phyloP scores from a whole-genome alignment of 2,329 filamentous ascomycete genomes.

The Fulvia fulva region DNA sequence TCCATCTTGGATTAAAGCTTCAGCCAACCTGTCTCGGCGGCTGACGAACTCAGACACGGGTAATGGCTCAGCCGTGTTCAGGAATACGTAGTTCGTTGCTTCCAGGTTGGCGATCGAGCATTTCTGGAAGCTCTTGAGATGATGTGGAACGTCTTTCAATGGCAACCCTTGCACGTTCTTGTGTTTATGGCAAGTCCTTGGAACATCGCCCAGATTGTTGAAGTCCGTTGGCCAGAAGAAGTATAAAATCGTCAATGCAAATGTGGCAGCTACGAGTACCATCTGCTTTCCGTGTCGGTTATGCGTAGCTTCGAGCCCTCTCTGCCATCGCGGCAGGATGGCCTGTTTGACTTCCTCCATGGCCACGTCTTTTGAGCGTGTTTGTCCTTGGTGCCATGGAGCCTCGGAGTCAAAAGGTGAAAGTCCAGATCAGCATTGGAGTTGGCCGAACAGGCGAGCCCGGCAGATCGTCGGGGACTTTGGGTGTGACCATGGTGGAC shows the following conservation, averaged over 20 bases:
- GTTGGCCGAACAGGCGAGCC: background rate
- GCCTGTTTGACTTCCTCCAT: background rate
- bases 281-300: background rate
- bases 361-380: background rate
- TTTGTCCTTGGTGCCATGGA: background rate
- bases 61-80: conserved; percentile 49
- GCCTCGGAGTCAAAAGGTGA: background rate
- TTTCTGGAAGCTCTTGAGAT: conserved; percentile 34
- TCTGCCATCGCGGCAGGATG: background rate
- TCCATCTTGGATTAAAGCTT: conserved; percentile 49
- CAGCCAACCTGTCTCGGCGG: conserved; percentile 55
- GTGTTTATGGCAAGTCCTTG: background rate
- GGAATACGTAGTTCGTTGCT: conserved; percentile 44
- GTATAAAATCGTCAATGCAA: background rate
- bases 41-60: conserved; percentile 50
- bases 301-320: background rate
- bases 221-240: background rate
- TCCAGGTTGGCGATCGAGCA: conserved; percentile 54
- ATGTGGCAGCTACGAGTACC: background rate
- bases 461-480: background rate
- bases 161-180: conserved; percentile 4
- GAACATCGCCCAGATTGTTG: background rate
- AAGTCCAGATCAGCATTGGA: background rate
- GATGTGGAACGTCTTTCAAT: conserved; percentile 9
- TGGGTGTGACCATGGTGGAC: background rate